These are phyloP conservation scores for Botrytis hyacinthi DNA, from an alignment of 2,329 filamentous ascomycete species.

Conservation along the genomic window DNA sequence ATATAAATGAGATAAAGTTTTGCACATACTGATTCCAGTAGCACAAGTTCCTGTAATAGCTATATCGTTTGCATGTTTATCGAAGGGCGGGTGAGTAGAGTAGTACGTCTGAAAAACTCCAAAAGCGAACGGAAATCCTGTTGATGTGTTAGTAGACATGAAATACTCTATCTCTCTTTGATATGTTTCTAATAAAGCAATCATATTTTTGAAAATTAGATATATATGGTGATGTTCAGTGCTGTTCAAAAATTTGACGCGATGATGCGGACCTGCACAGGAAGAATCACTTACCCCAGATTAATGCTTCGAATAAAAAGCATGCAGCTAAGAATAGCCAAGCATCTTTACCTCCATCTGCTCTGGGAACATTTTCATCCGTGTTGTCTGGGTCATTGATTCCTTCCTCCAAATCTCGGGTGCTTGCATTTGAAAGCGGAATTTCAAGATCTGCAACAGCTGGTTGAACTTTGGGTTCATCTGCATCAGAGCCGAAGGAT, in stretches of 20 bases:
- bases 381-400: background rate
- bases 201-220: background rate
- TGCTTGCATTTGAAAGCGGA: background rate
- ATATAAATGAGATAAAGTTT: background rate
- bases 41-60: slow-evolving; percentile 44
- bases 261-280: background rate
- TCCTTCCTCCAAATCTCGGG: background rate
- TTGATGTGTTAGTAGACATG: background rate
- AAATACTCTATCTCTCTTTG: background rate
- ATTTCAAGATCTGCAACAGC: background rate
- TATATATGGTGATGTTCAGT: background rate
- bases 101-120: slow-evolving; percentile 48
- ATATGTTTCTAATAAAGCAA: background rate
- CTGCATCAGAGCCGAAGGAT: background rate
- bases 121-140: slow-evolving; percentile 42
- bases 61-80: slow-evolving; percentile 41
- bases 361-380: slow-evolving; percentile 37
- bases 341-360: slow-evolving; percentile 50
- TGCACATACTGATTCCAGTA: slow-evolving; percentile 27
- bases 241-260: background rate
- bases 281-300: slow-evolving; percentile 47
- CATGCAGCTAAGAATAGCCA: slow-evolving; percentile 51
- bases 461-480: background rate
- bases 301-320: slow-evolving; percentile 52
- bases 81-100: slow-evolving; percentile 40